phyloP scores from a whole-genome alignment of 2,329 filamentous ascomycete species.

The Trichophyton verrucosum region DNA sequence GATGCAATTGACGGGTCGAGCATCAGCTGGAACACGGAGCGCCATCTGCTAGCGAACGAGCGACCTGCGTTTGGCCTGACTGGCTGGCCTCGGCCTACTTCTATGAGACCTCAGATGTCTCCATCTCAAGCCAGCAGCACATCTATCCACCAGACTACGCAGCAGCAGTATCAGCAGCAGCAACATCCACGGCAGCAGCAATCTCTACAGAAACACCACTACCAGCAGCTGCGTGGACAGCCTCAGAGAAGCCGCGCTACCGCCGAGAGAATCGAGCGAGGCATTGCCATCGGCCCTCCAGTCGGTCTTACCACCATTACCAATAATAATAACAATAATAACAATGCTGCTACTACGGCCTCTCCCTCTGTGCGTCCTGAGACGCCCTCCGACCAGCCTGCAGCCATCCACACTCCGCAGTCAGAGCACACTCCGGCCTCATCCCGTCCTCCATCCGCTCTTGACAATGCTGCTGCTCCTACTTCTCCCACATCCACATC shows the following conservation, averaged over 20 bases:
- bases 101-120: not conserved
- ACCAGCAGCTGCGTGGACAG: not conserved
- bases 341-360: not conserved
- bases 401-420: not conserved
- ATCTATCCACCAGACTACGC: not conserved
- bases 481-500: too few relatives aligned
- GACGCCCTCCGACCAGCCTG: not conserved
- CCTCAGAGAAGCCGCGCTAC: not conserved
- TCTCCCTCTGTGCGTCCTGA: not conserved
- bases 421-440: not conserved
- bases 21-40: slow-evolving; percentile 14
- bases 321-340: not conserved
- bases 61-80: not conserved
- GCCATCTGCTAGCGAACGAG: slow-evolving; percentile 4
- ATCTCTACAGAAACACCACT: not conserved
- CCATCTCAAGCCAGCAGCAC: not conserved
- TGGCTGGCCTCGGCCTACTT: too few relatives aligned
- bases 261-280: not conserved
- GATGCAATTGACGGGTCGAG: slow-evolving; percentile 10
- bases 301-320: not conserved
- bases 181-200: not conserved
- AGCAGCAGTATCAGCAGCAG: not conserved
- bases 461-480: too few relatives aligned
- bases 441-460: not conserved
- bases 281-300: not conserved